A percentile compares a stretch with the other conserved stretches of the same genome.
Conservation (phyloP, 1,284 basidiomycete species). For the Tilletia caries region DNA sequence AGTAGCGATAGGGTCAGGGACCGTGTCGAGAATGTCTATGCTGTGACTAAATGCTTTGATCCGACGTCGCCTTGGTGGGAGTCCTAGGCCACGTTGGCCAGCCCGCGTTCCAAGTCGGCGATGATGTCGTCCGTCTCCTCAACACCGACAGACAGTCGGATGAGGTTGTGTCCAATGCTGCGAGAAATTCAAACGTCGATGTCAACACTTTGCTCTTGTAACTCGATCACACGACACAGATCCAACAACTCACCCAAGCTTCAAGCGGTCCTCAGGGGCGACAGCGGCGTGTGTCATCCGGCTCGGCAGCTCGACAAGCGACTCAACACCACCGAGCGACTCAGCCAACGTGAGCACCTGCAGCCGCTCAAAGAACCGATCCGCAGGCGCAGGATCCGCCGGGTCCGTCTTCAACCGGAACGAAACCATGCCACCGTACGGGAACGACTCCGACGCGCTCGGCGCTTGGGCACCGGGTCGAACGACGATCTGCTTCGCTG, state of each 20-base stretch:
- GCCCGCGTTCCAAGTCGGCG: constrained; percentile 69
- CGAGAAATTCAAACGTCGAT: too few relatives aligned
- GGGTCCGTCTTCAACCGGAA: constrained; percentile 53
- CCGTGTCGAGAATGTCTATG: too few relatives aligned
- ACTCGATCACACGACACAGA: too few relatives aligned
- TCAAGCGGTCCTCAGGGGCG: constrained; percentile 65
- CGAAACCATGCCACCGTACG: constrained; percentile 58
- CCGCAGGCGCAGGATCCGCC: constrained; percentile 57
- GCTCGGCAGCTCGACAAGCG: constrained; percentile 67
- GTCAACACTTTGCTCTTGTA: too few relatives aligned
- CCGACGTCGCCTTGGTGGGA: too few relatives aligned
- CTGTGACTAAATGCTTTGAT: too few relatives aligned
- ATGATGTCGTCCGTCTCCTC: constrained; percentile 82
- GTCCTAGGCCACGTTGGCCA: constrained; percentile 55
- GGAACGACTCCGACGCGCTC: constrained; percentile 25
- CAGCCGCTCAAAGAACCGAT: constrained; percentile 68
- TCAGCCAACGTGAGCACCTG: constrained; percentile 81
- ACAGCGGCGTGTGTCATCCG: constrained; percentile 59
- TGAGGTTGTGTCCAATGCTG: constrained; percentile 73
- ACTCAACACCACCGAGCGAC: constrained; percentile 86
- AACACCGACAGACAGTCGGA: constrained; percentile 80
- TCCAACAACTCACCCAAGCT: constrained; percentile 45
- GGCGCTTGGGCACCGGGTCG: constrained; percentile 30
- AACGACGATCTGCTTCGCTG: constrained; percentile 35
- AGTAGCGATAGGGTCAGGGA: too few relatives aligned